Conservation (phyloP, 441 rosid species). For the Populus hybrid region DNA sequence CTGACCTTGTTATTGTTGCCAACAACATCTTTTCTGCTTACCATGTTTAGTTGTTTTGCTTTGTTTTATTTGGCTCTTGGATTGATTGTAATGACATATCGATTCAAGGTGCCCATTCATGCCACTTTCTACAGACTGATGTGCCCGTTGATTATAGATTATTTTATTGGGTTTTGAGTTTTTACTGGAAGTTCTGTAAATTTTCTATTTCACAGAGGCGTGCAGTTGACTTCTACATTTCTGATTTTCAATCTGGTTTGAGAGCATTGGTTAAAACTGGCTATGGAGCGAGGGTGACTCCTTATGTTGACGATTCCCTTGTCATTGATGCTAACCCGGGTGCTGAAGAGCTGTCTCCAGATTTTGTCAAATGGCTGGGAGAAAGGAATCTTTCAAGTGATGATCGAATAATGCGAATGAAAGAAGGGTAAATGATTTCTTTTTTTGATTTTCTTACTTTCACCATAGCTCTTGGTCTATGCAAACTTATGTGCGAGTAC, state of each 20-base stretch:
- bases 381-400: constrained; percentile 71
- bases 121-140: background rate
- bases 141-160: background rate
- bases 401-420: constrained; percentile 67
- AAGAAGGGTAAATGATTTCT: constrained; percentile 57
- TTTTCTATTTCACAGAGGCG: constrained; percentile 59
- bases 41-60: background rate
- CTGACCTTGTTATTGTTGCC: background rate
- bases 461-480: background rate
- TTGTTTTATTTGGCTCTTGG: background rate
- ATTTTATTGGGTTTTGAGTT: background rate
- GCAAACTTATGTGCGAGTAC: background rate
- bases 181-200: background rate
- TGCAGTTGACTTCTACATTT: constrained; percentile 97
- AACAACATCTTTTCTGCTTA: background rate
- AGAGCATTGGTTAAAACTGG: constrained; percentile 87
- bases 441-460: background rate
- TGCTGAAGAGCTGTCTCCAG: constrained; percentile 58
- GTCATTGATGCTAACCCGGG: constrained; percentile 55
- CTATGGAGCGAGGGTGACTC: constrained; percentile 66
- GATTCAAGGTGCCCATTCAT: constrained; percentile 1
- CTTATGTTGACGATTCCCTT: constrained; percentile 66
- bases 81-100: background rate
- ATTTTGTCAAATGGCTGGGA: constrained; percentile 65
- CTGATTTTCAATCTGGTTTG: constrained; percentile 97